Evolutionary conservation across 352 stramenopile genomes (phyloP), one percentile per base, ranked within the genome.

Genomic region (Phytopythium kandeliae): DNA sequence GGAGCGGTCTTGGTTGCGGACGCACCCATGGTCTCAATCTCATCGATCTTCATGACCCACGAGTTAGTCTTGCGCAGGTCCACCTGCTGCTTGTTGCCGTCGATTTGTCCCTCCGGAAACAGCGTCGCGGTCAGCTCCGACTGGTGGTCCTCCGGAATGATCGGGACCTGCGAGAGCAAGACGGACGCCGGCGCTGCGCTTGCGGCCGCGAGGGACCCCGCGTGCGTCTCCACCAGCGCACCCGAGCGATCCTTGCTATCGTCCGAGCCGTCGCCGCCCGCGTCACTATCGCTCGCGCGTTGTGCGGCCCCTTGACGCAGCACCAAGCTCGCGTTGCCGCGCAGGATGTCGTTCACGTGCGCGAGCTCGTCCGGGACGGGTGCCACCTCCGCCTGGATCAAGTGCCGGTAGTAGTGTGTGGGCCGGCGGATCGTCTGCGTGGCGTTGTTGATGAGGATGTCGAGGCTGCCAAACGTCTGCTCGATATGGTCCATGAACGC

Each of bases 391-490:
- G 63, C 69, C 41, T 95, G 58, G 38, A 97, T 77, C 42, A 96
- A 56, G 38, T 89, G 77, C 54, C 82, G 71, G 71, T 98, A 98
- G 67, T 98, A 98, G 36, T 85, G 79, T 34, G 82, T 74, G 3
- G 92, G 93, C n/a, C 93, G 75, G 37, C 95, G 78, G 41, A 98
- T 92, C 4, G 95, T 98, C 70, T 98, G 95, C 72, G 91, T 97
- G 3, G 95, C 95, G 67, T 98, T 98, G 69, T 98, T 98, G 56
- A 98, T 89, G 33, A 98, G 62, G 28, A 98, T 92, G 67, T 98
- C 93, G 33, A 98, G 67, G 11, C 83, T 73, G 16, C 70, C 67
- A 43, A 86, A 77, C 10, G 63, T 78, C 22, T 55, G 38, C 22
- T 77, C 63, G 7, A 98, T 64, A 66, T 94, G 92, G 40, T 91